Percentiles rank a stretch among this genome's conserved stretches.
phyloP scores from a whole-genome alignment of 2,329 filamentous ascomycete genomes.

The Immersiporthe knoxdaviesiana region DNA sequence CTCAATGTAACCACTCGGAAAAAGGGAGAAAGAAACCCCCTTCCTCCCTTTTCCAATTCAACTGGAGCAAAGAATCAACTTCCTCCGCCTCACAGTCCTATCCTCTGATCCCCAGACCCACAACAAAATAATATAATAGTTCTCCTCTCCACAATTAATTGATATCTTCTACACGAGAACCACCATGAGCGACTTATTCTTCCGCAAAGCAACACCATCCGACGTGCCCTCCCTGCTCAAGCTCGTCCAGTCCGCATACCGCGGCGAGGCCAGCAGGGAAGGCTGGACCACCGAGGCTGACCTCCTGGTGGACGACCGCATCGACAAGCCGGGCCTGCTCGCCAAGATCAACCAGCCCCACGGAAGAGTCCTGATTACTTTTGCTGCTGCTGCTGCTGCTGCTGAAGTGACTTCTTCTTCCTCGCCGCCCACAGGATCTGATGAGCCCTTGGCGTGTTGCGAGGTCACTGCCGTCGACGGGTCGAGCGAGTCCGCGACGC shows the following conservation, averaged over 20 bases:
- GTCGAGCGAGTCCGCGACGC: conserved; percentile 41
- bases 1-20: neutral
- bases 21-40: neutral
- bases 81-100: neutral
- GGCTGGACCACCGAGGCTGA: conserved; percentile 55
- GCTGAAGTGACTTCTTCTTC: no score
- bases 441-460: conserved; percentile 48
- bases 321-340: conserved; percentile 42
- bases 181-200: conserved; percentile 41
- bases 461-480: conserved; percentile 41
- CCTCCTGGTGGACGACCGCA: conserved; percentile 48
- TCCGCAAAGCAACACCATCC: conserved; percentile 41
- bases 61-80: no score
- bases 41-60: neutral
- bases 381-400: conserved; percentile 15
- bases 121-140: neutral
- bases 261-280: conserved; percentile 43
- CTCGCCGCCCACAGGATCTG: neutral
- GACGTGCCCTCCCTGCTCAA: conserved; percentile 41
- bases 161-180: neutral
- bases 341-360: conserved; percentile 45
- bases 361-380: conserved; percentile 42
- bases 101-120: neutral
- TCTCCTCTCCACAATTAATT: neutral
- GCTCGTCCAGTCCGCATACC: conserved; percentile 50